Evolutionary conservation across 2,329 filamentous ascomycete species (phyloP), one percentile per base, ranked within the genome.

Genomic region (Alternaria sp.): DNA sequence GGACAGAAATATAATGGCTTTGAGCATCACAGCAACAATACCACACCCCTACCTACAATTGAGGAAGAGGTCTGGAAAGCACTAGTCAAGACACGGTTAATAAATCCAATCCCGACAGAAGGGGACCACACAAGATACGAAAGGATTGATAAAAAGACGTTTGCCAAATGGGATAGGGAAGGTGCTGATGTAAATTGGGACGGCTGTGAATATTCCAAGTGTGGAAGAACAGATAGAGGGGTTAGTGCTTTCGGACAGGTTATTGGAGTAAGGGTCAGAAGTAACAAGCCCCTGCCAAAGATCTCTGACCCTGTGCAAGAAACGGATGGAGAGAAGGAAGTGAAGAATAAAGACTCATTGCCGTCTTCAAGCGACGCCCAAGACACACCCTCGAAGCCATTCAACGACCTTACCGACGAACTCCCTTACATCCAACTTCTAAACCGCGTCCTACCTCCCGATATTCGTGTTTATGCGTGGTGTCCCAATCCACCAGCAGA

Each of bases 191-290:
- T 97, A 26, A 89, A 91, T 76, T 97, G 92, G 85, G 87, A 91
- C 33, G 88, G 89, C 7, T 93, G 88, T 77, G 91, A 96, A 61
- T 99, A 98, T 77, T 93, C 91, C 34, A 99, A 99, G 78, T 97
- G 94, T 72, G 95, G 95, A 2, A 85, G 95, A 62, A 99, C 95
- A 17, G 95, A 99, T 75, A 85, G 88, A 53, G 95, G 95, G 11
- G 95, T 99, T 34, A 97, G 93, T 77, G 93, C 95, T 3, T 99
- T 99, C 80, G 95, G 95, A 0, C 95, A 99, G 80, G 95, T 99
- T 56, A 88, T 99, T 71, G 90, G 88, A 0, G 80, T 99, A 39
- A 82, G 90, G 54, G 88, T 99, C 14, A 84, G 94, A 73, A 97
- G 93, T 77, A 90, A 90, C 69, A 82, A 85, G 65, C 92, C 92